A percentile compares a stretch with the other conserved stretches of the same genome.
Evolutionary conservation across 768 basidiomycete species (phyloP).

Genomic region (Boletus subparvulus): DNA sequence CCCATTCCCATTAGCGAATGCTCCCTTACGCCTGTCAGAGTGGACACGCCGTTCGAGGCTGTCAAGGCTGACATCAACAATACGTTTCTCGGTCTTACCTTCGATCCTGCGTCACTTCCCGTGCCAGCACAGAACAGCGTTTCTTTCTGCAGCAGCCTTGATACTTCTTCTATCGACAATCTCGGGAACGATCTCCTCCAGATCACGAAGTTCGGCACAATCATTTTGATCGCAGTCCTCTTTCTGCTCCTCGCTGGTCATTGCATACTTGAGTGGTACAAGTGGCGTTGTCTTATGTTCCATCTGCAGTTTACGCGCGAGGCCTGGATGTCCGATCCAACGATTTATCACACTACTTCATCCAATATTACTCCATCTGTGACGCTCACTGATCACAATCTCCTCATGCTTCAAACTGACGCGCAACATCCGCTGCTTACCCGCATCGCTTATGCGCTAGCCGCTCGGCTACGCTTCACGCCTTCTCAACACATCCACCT

Average conservation of each 20-base stretch:
- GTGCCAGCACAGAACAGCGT: conserved; percentile 70
- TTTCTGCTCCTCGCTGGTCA: conserved; percentile 71
- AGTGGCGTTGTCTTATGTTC: conserved; percentile 69
- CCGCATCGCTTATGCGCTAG: conserved; percentile 56
- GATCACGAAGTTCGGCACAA: conserved; percentile 74
- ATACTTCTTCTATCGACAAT: conserved; percentile 84
- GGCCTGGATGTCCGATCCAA: conserved; percentile 76
- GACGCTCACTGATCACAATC: conserved; percentile 69
- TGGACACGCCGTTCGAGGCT: conserved; percentile 84
- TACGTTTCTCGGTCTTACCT: conserved; percentile 71
- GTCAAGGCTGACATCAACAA: conserved; percentile 88
- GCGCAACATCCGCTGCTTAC: conserved; percentile 73
- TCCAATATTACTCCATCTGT: conserved; percentile 46
- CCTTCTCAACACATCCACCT: conserved; percentile 65
- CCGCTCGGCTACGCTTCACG: conserved; percentile 50
- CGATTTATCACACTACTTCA: conserved; percentile 42
- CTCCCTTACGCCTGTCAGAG: conserved; percentile 38
- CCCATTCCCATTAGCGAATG: not conserved
- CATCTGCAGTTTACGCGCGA: conserved; percentile 71
- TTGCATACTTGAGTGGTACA: conserved; percentile 84
- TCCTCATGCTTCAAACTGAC: conserved; percentile 70
- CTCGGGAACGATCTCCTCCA: conserved; percentile 77
- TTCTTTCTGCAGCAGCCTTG: conserved; percentile 74
- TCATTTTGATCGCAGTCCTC: conserved; percentile 71
- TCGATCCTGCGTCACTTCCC: conserved; percentile 72